Percentiles rank a stretch among this genome's conserved stretches.
These are phyloP conservation scores for Lodderomyces jiufengensis DNA, from an alignment of 1,139 yeast genomes.

Conservation along the genomic window DNA sequence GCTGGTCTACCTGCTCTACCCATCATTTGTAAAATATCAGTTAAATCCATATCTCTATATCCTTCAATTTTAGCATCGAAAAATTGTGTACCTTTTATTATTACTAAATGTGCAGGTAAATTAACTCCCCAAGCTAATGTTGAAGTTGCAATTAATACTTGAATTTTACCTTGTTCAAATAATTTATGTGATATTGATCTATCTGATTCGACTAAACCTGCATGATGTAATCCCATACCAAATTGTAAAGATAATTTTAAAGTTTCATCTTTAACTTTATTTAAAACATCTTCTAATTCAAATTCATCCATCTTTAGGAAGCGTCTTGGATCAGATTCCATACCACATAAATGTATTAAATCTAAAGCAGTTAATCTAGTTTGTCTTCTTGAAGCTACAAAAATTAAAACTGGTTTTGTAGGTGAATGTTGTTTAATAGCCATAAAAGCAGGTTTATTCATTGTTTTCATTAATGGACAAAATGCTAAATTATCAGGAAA, in stretches of 20 bases:
- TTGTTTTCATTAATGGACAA: conserved; percentile 93
- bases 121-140: conserved; percentile 98
- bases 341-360: conserved; percentile 88
- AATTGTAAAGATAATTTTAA: conserved; percentile 79
- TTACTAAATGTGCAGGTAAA: conserved; percentile 89
- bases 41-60: conserved; percentile 84
- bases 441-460: conserved; percentile 97
- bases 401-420: conserved; percentile 83
- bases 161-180: conserved; percentile 82
- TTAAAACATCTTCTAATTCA: conserved; percentile 63
- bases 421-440: conserved; percentile 97
- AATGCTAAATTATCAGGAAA: conserved; percentile 93
- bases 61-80: conserved; percentile 80
- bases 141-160: conserved; percentile 88
- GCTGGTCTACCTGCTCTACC: conserved; percentile 98
- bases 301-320: conserved; percentile 74
- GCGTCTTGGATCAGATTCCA: conserved; percentile 88
- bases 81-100: conserved; percentile 90
- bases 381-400: conserved; percentile 96
- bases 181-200: conserved; percentile 82
- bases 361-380: conserved; percentile 94
- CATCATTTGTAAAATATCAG: conserved; percentile 90
- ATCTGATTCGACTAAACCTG: conserved; percentile 91
- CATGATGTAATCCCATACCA: conserved; percentile 97
- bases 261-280: conserved; percentile 83